Evolutionary conservation across 2,329 filamentous ascomycete species (phyloP).

Genomic region (Arachnopeziza araneosa): DNA sequence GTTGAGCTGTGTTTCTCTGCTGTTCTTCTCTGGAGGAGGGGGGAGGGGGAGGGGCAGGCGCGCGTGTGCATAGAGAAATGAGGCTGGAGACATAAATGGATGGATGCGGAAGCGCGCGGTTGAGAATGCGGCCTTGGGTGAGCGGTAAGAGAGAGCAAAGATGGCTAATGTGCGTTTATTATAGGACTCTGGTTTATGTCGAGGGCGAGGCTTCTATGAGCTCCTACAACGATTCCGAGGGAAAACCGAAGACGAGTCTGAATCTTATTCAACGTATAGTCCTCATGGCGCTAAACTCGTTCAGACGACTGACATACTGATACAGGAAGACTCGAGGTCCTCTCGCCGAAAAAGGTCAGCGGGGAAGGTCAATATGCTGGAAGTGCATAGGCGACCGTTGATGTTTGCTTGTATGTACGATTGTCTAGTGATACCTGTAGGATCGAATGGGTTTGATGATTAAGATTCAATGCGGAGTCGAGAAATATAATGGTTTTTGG

Average conservation of each 20-base stretch:
- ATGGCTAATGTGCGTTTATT: background rate
- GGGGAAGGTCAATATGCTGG: background rate
- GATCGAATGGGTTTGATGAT: too few species aligned
- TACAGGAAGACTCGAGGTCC: slow-evolving; percentile 13
- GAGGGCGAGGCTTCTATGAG: slow-evolving; percentile 75
- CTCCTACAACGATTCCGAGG: slow-evolving; percentile 63
- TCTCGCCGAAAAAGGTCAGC: slow-evolving; percentile 5
- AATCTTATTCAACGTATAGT: slow-evolving; percentile 76
- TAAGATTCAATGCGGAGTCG: background rate
- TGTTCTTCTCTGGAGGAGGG: background rate
- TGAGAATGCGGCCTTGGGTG: background rate
- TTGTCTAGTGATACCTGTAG: background rate
- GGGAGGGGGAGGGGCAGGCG: background rate
- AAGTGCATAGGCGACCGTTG: background rate
- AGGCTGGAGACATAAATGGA: background rate
- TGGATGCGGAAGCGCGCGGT: background rate
- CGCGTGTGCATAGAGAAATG: background rate
- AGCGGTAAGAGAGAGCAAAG: background rate
- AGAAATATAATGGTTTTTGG: background rate
- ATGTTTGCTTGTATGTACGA: background rate
- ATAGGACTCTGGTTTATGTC: slow-evolving; percentile 73
- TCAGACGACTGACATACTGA: background rate
- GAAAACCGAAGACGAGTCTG: slow-evolving; percentile 57
- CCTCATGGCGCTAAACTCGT: background rate
- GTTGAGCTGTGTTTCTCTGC: slow-evolving; percentile 35